Evolutionary conservation across 257 asterid genomes (phyloP), one percentile per base, ranked within the genome.

Genomic region (Nicotiana undulata): DNA sequence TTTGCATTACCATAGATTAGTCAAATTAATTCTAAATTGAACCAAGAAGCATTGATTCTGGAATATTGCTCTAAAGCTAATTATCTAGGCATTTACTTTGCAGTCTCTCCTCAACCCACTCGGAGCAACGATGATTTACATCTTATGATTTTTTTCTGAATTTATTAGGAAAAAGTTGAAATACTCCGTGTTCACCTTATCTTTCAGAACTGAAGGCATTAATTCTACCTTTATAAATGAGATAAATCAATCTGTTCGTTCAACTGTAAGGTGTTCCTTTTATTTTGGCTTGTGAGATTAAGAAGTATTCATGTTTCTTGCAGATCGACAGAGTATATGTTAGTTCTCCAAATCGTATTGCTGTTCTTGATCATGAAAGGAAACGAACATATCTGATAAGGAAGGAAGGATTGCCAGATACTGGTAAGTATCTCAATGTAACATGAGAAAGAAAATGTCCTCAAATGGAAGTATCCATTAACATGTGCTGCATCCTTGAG

Each of bases 241-340:
- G 6, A 51, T 51, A 51, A 44, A 44, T 40, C 49, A 53, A 22
- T 40, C 29, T 4, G 2, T 7, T 22, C 4, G 7, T 22, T 72
- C 22, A 72, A 72, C 59, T 70, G 37, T 3, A 72, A 72, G 78
- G 40, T 49, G 22, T 22, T 70, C 63, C 74, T 37, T 18, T 75
- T 9, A 31, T 56, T 18, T 5, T 24, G 1, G 22, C 20, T 24
- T 18, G n/a, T 24, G 5, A 15, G 52, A 63, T 61, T 77, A 31
- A 77, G 63, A 31, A 65, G 52, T 44, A 55, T 77, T 46, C 22
- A 22, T 63, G 46, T 75, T 5, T 77, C 56, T 85, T 86, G 82
- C 88, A 95, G 99, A 90, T 93, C 44, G 99, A 96, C 78, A 97
- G 98, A 4, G 88, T 94, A 74, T 96, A 96, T 83, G 88, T 96